Base-by-base conservation (phyloP, 352 stramenopile species). In the Elongisporangium undulatum region DNA sequence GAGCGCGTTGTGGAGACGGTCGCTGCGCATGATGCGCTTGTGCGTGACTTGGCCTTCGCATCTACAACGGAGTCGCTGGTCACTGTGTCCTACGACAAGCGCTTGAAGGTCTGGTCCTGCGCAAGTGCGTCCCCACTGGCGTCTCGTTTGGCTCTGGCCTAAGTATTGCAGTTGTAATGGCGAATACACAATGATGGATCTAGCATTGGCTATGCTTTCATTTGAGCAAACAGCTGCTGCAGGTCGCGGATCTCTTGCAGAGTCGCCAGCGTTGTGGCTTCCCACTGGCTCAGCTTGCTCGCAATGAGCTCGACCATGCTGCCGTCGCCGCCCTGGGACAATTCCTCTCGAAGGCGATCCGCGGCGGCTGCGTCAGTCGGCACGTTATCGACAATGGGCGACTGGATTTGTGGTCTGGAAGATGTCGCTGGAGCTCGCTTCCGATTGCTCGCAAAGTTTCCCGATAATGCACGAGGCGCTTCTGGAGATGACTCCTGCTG, bases 31-130 rank as follows among this genome's bases (percentile, higher is more conserved):
- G 78, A 93, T 0, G 80, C 77, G 17, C 67, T 95, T 21, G 68
- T 95, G 45, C 71, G 83, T 17, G 85, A 90, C 22, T 38, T 75
- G 55, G 65, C 45, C 21, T 23, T 52, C 10, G 56, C 23, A 22
- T 10, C 52, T 9, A 29, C 19, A n/a, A 20, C 10, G 49, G 62
- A 50, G 52, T 67, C 63, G 15, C 50, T 94, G 45, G 56, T 87
- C 6, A 92, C 83, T 0, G 85, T 88, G 5, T 95, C 85, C 12
- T 95, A 93, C 56, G 85, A 95, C 66, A 93, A 91, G 56, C 59
- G 71, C 13, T 53, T 93, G 53, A 92, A 92, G 51, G 59, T 87
- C 17, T 95, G 83, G 83, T 38, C 34, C 26, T 68, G 34, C 34
- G 34, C 34, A 0, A 45, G 34, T 4, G 34, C 13, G 34, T 45